Conservation (phyloP, 495 filamentous ascomycete species). For the Aspergillus nanangensis region DNA sequence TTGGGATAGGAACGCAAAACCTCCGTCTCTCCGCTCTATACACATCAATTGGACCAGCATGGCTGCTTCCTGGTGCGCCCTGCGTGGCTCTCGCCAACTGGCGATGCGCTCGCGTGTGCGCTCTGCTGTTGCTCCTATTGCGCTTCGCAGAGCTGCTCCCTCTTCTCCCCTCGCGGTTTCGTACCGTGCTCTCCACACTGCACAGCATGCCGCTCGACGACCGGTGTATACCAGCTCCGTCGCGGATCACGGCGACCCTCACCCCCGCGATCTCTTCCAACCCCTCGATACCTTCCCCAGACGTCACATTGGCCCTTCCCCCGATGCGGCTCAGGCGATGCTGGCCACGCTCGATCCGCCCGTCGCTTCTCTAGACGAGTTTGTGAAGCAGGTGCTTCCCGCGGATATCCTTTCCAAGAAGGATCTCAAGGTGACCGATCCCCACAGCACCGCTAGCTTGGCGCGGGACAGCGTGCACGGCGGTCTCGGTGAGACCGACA, state of each 20-base stretch:
- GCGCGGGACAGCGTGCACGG: constrained; percentile 46
- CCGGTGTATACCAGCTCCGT: constrained; percentile 39
- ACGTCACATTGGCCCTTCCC: constrained; percentile 91
- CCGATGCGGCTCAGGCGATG: constrained; percentile 70
- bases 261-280: constrained; percentile 41
- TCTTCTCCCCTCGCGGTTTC: constrained; percentile 21
- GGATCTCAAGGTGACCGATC: constrained; percentile 40
- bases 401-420: constrained; percentile 72
- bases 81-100: constrained; percentile 40
- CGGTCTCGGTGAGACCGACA: constrained; percentile 61
- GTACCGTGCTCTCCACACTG: too few relatives aligned
- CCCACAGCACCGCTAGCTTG: constrained; percentile 34
- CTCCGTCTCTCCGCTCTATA: constrained; percentile 1
- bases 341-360: constrained; percentile 76
- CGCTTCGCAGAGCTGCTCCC: constrained; percentile 24
- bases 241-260: constrained; percentile 37
- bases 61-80: constrained; percentile 41
- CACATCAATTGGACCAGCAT: constrained; percentile 23
- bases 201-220: constrained; percentile 28
- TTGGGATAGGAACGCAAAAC: background rate
- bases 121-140: constrained; percentile 22
- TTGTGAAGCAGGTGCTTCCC: constrained; percentile 84
- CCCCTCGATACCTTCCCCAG: constrained; percentile 67
- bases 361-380: constrained; percentile 70
- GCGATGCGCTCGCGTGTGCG: constrained; percentile 33